A percentile compares a stretch with the other conserved stretches of the same genome.
phyloP scores from a whole-genome alignment of 2,329 filamentous ascomycete species.

The Pseudogymnoascus sp. region DNA sequence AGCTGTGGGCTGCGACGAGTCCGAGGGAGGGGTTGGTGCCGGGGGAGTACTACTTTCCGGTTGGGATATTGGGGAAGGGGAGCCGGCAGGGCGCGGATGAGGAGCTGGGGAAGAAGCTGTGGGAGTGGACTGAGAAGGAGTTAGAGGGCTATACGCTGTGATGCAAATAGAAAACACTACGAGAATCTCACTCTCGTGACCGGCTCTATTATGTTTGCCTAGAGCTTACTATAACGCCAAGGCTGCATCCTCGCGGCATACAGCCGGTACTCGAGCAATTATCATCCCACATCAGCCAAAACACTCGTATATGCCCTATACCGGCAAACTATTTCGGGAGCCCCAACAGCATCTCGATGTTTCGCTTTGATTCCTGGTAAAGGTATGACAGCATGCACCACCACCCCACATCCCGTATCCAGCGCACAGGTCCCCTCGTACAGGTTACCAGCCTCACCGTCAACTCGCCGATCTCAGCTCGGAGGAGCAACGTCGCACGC shows the following conservation, averaged over 20 bases:
- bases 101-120: slow-evolving; percentile 29
- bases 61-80: slow-evolving; percentile 25
- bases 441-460: background rate
- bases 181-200: background rate
- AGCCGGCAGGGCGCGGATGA: slow-evolving; percentile 21
- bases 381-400: background rate
- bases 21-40: slow-evolving; percentile 24
- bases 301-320: background rate
- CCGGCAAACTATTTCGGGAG: background rate
- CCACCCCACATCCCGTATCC: background rate
- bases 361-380: background rate
- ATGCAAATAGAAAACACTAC: slow-evolving; percentile 5
- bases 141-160: slow-evolving; percentile 12
- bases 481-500: background rate
- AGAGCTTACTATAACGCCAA: background rate
- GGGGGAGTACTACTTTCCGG: slow-evolving; percentile 30
- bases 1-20: slow-evolving; percentile 34
- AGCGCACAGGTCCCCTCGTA: background rate
- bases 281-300: slow-evolving; percentile 3
- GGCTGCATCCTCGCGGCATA: background rate
- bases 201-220: background rate
- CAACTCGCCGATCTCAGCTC: background rate
- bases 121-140: slow-evolving; percentile 32
- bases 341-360: background rate
- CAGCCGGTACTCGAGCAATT: background rate